Percentiles rank a stretch among this genome's conserved stretches.
These are phyloP conservation scores for Trichosanthes cucumerina DNA, from an alignment of 306 rosid genomes.

Conservation along the genomic window DNA sequence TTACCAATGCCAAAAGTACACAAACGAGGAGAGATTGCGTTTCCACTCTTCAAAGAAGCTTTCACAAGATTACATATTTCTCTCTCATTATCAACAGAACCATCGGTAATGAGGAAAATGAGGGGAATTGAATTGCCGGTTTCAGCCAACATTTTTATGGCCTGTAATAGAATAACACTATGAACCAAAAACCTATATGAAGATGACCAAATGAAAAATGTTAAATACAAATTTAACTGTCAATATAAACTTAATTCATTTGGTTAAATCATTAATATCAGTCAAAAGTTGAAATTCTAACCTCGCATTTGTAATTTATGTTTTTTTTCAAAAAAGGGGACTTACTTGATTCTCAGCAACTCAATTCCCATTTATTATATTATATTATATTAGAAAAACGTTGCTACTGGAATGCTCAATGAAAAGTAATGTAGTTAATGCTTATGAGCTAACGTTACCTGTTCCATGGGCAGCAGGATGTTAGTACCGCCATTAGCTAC, in stretches of 20 bases:
- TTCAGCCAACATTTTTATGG: conserved; percentile 57
- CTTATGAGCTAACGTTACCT: conserved; percentile 25
- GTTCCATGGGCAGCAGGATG: conserved; percentile 66
- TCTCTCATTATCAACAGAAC: conserved; percentile 78
- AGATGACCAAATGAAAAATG: neutral
- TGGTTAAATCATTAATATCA: neutral
- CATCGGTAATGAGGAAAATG: conserved; percentile 83
- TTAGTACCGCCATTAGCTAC: conserved; percentile 65
- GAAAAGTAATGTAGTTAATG: neutral
- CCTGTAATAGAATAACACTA: conserved; percentile 41
- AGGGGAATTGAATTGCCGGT: conserved; percentile 49
- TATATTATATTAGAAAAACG: neutral
- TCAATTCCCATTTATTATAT: neutral
- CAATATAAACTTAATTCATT: neutral
- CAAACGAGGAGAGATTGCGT: conserved; percentile 48
- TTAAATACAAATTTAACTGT: neutral
- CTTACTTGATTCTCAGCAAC: neutral
- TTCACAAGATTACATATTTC: conserved; percentile 60
- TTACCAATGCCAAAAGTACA: conserved; percentile 90
- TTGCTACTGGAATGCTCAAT: neutral
- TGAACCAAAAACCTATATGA: neutral
- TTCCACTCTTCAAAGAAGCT: conserved; percentile 31
- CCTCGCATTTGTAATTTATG: neutral
- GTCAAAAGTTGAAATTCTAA: neutral
- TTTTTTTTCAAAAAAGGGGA: neutral